Base-by-base conservation (phyloP, 139 green algal species). In the Chlamydomonas urium region DNA sequence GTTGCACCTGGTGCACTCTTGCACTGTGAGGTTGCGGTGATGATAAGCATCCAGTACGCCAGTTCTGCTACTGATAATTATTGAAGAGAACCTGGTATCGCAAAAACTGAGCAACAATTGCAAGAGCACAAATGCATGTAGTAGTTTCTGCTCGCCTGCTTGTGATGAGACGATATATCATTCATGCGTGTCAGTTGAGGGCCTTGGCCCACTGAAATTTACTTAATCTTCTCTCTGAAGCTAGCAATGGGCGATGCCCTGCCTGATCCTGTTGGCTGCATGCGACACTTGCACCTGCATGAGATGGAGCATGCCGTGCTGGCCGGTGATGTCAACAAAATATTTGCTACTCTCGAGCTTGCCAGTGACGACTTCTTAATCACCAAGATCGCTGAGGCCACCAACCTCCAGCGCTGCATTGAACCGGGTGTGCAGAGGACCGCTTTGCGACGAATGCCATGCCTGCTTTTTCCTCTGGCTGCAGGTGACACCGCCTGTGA, bases 151-250 rank as follows among this genome's bases (percentile, higher is more conserved):
- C 17, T 56, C 45, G 48, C 42, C 50, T 65, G 78, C 78, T 76
- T 5, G 3, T 74, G 78, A 83, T 83, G 78, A 83, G 63, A 79
- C 32, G 14, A 26, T 34, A 31, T n/a, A 59, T 62, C 35, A 83
- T 83, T 83, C 78, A 83, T 83, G 78, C 78, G 78, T 83, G 78
- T 83, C 78, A 83, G 42, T 75, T 79, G 78, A 83, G 78, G 78
- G 53, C 36, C 35, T 24, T 19, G 59, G 24, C 68, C 73, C 78
- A 36, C 48, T 79, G 78, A 83, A 81, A 63, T 63, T 69, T 53
- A 80, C 26, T 66, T 79, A 79, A 83, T 83, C 78, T 83, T 83
- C 73, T 83, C 78, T 83, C 78, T 83, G 78, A 83, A 71, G 78
- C 70, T 59, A 65, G 6, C 19, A 47, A 3, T 36, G 38, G 31